phyloP scores from a whole-genome alignment of 345 rosid genomes.

The Turritis glabra region DNA sequence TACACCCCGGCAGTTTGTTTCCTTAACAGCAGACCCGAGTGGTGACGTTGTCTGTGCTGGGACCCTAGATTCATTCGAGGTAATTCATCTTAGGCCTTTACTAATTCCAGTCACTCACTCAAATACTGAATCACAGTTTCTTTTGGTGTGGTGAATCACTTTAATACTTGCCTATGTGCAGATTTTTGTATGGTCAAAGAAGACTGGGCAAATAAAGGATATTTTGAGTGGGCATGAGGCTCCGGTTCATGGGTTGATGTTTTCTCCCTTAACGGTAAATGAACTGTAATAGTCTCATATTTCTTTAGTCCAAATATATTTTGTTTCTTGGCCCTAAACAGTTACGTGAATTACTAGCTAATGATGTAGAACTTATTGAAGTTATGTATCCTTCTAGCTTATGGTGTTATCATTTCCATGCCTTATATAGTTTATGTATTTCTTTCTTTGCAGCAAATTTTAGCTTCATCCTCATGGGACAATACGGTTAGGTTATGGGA shows the following conservation, averaged over 20 bases:
- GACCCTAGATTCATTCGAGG: conserved; percentile 95
- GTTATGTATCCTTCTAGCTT: conserved; percentile 4
- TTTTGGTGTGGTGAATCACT: conserved; percentile 12
- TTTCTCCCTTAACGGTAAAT: conserved; percentile 88
- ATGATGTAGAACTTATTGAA: not conserved
- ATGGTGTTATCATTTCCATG: conserved; percentile 6
- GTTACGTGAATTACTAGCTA: not conserved
- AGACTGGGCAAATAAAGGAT: conserved; percentile 92
- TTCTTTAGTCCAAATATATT: not conserved
- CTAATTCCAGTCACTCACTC: not conserved
- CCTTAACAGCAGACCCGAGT: conserved; percentile 89
- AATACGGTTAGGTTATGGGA: conserved; percentile 90
- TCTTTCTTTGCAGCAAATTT: conserved; percentile 36
- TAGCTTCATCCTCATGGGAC: conserved; percentile 99
- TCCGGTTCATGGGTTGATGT: conserved; percentile 91
- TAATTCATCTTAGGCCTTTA: conserved; percentile 29
- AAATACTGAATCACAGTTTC: not conserved
- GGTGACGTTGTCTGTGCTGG: conserved; percentile 99
- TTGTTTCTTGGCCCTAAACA: not conserved
- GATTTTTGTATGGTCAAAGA: conserved; percentile 99
- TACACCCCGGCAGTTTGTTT: conserved; percentile 89
- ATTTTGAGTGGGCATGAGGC: conserved; percentile 96
- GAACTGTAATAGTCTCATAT: conserved; percentile 10
- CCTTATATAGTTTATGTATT: conserved; percentile 2
- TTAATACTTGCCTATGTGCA: conserved; percentile 35